These are phyloP conservation scores for Pseudogymnoascus sp. DNA, from an alignment of 2,329 filamentous ascomycete species.

Conservation along the genomic window DNA sequence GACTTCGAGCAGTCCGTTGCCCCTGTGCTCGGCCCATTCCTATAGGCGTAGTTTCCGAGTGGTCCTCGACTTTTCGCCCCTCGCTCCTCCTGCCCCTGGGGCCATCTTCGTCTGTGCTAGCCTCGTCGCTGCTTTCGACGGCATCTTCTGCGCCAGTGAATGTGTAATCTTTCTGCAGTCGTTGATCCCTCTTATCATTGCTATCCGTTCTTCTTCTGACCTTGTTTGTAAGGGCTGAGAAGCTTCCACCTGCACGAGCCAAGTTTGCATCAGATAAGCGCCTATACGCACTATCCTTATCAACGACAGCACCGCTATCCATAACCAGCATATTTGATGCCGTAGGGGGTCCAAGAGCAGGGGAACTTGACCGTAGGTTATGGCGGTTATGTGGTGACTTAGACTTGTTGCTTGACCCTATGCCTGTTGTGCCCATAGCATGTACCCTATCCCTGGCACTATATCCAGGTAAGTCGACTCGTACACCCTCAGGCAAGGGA, in stretches of 20 bases:
- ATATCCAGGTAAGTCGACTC: slow-evolving; percentile 39
- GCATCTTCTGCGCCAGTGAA: slow-evolving; percentile 22
- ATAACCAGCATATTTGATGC: slow-evolving; percentile 40
- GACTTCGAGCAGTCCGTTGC: slow-evolving; percentile 45
- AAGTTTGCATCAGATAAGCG: slow-evolving; percentile 65
- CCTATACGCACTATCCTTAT: slow-evolving; percentile 63
- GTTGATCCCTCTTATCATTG: slow-evolving; percentile 11
- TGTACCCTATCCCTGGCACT: slow-evolving; percentile 23
- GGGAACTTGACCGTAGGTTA: slow-evolving; percentile 25
- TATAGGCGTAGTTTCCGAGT: slow-evolving; percentile 28
- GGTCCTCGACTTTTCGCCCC: slow-evolving; percentile 31
- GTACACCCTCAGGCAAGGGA: slow-evolving; percentile 40
- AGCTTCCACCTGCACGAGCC: slow-evolving; percentile 52
- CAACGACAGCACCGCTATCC: slow-evolving; percentile 53
- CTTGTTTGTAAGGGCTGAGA: slow-evolving; percentile 39
- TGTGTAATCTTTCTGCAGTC: slow-evolving; percentile 27
- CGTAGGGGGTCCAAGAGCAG: slow-evolving; percentile 12
- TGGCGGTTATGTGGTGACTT: slow-evolving; percentile 27
- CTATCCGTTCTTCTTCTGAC: slow-evolving; percentile 21
- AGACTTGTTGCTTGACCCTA: slow-evolving; percentile 19
- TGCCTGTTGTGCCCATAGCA: slow-evolving; percentile 17
- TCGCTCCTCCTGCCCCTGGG: slow-evolving; percentile 51
- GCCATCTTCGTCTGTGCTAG: slow-evolving; percentile 59
- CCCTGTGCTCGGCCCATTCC: slow-evolving; percentile 31
- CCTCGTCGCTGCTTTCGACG: slow-evolving; percentile 28